Evolutionary conservation across 2,329 filamentous ascomycete species (phyloP), one percentile per base, ranked within the genome.

Genomic region (Penicillium griseofulvum): DNA sequence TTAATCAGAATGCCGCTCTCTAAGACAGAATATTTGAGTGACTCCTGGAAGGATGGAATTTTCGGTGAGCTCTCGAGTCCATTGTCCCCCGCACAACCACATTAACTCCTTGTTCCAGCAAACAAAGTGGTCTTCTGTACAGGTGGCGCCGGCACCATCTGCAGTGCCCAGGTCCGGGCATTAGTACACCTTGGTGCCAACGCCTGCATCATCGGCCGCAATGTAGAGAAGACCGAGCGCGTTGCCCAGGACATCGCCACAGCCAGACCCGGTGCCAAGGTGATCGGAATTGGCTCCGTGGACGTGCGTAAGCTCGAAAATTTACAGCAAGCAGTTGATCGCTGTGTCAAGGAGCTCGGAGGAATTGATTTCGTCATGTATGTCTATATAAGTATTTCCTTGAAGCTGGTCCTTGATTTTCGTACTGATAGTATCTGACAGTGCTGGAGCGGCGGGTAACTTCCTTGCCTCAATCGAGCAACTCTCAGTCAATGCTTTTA

Each of bases 101-200:
- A 29, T 36, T 57, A 38, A 49, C 59, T 62, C 19, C 59, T 62
- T 11, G 54, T 59, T 51, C 14, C 66, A 95, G 90, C 87, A 60
- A 86, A 87, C 71, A 93, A 94, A 68, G 92, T 97, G 42, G 84
- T 93, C 64, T 96, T 97, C 76, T 95, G 95, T 68, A 99, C 94
- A 4, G 94, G 94, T 55, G 94, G 94, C 49, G 91, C 91, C 5
- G 93, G 94, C 52, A 88, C 89, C 26, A 97, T 99, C 69, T 97
- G 94, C 79, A 94, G 89, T 66, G 91, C 90, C 52, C 94, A 97
- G 78, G 94, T 96, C 31, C 85, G 91, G 61, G 94, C 94, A 4
- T 80, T 99, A 56, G 91, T 99, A 24, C 84, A 92, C 59, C 85
- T 99, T 8, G 94, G 94, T 50, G 93, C 91, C 42, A 88, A 97